phyloP scores from a whole-genome alignment of 495 filamentous ascomycete genomes.

The Cetradonia linearis region DNA sequence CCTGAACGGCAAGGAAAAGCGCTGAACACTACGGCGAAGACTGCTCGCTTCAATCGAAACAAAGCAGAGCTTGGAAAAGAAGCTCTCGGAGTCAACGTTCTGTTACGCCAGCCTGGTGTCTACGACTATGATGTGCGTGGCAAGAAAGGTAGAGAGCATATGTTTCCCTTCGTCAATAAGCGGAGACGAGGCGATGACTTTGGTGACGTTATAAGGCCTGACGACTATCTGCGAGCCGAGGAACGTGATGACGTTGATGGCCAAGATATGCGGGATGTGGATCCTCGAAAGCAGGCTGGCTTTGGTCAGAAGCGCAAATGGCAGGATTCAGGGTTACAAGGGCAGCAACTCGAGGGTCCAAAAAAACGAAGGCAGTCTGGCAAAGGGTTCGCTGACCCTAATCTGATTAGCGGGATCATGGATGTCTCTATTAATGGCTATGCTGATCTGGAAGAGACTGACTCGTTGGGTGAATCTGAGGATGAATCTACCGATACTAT shows the following conservation, averaged over 20 bases:
- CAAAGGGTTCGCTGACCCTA: slow-evolving; percentile 35
- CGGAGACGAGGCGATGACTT: slow-evolving; percentile 80
- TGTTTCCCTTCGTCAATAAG: slow-evolving; percentile 79
- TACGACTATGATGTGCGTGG: slow-evolving; percentile 90
- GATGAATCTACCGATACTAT: slow-evolving; percentile 38
- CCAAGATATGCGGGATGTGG: slow-evolving; percentile 40
- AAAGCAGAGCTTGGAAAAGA: slow-evolving; percentile 74
- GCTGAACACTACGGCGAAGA: slow-evolving; percentile 72
- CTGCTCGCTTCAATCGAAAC: slow-evolving; percentile 68
- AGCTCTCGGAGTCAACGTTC: slow-evolving; percentile 80
- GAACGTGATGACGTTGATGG: slow-evolving; percentile 76
- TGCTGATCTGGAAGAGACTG: slow-evolving; percentile 35
- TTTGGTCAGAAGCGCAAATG: slow-evolving; percentile 92
- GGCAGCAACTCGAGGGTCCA: slow-evolving; percentile 30
- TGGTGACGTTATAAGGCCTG: slow-evolving; percentile 83
- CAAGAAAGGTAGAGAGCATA: slow-evolving; percentile 84
- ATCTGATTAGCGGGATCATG: slow-evolving; percentile 8
- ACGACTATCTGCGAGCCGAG: slow-evolving; percentile 89
- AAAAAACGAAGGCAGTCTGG: slow-evolving; percentile 39
- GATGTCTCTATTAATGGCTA: slow-evolving; percentile 33
- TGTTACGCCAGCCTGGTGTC: slow-evolving; percentile 76
- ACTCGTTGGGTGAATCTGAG: slow-evolving; percentile 36
- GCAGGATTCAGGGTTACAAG: slow-evolving; percentile 50
- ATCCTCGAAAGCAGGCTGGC: slow-evolving; percentile 42
- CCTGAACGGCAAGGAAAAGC: slow-evolving; percentile 85